Evolutionary conservation across 768 basidiomycete species (phyloP).

Genomic region (Dioszegia hungarica): DNA sequence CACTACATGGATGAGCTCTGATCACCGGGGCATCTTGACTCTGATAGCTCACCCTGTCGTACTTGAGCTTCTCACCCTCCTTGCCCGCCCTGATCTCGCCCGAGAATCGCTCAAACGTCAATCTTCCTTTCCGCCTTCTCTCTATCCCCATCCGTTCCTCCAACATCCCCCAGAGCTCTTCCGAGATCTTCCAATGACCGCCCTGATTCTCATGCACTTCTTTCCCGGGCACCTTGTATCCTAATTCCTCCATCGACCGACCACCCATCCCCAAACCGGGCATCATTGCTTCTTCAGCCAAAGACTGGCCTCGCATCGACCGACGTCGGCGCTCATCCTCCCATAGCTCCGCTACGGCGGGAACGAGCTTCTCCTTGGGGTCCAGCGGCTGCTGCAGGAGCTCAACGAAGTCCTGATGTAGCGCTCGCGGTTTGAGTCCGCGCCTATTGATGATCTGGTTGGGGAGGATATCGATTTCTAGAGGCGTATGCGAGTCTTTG

Average conservation of each 20-base stretch:
- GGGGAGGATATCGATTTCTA: conserved; percentile 79
- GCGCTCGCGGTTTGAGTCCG: conserved; percentile 59
- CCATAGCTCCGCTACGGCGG: conserved; percentile 90
- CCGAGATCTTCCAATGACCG: conserved; percentile 55
- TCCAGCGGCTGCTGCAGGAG: conserved; percentile 55
- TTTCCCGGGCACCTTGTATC: conserved; percentile 52
- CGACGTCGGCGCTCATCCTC: conserved; percentile 85
- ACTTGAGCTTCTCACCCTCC: conserved; percentile 35
- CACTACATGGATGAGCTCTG: conserved; percentile 44
- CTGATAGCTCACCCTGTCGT: conserved; percentile 40
- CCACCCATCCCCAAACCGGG: conserved; percentile 55
- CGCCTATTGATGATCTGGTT: conserved; percentile 83
- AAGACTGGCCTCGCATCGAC: conserved; percentile 60
- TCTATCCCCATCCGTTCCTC: conserved; percentile 57
- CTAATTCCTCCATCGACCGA: conserved; percentile 33
- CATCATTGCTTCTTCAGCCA: conserved; percentile 66
- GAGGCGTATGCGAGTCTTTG: conserved; percentile 48
- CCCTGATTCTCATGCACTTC: conserved; percentile 62
- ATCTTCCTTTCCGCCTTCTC: conserved; percentile 48
- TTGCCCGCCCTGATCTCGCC: conserved; percentile 27
- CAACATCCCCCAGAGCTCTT: conserved; percentile 70
- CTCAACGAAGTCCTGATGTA: conserved; percentile 65
- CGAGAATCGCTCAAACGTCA: conserved; percentile 36
- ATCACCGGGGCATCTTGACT: neutral
- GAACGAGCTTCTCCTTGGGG: conserved; percentile 65